Evolutionary conservation across 2,329 filamentous ascomycete species (phyloP).

Genomic region (Amylocarpus encephaloides): DNA sequence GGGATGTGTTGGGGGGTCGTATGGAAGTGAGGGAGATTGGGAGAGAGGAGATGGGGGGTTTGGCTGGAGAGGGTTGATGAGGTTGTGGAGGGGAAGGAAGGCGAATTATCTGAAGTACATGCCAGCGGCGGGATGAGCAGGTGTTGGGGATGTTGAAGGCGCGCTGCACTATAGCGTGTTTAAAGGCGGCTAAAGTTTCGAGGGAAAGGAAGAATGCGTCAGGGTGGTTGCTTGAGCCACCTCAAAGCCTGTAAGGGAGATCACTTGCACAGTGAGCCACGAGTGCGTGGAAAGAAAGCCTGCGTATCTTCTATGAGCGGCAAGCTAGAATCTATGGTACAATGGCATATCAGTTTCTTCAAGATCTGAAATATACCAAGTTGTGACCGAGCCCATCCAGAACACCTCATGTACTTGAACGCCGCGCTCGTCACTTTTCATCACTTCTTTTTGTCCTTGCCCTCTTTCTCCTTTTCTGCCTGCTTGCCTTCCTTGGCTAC

Average conservation of each 20-base stretch:
- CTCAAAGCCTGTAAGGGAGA: too few species aligned
- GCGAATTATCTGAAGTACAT: background rate
- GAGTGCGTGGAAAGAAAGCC: constrained; percentile 8
- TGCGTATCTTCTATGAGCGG: constrained; percentile 22
- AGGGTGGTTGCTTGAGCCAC: too few species aligned
- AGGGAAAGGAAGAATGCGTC: too few species aligned
- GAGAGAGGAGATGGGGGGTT: constrained; percentile 66
- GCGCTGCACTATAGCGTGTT: too few species aligned
- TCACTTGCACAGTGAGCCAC: too few species aligned
- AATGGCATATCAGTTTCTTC: constrained; percentile 23
- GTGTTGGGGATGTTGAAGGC: too few species aligned
- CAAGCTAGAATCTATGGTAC: constrained; percentile 32
- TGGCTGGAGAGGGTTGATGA: constrained; percentile 35
- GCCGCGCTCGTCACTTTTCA: constrained; percentile 16
- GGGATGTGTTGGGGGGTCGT: constrained; percentile 46
- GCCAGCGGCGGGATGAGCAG: too few species aligned
- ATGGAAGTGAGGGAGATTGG: constrained; percentile 49
- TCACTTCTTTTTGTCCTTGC: constrained; percentile 44
- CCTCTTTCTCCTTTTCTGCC: constrained; percentile 47
- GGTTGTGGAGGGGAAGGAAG: background rate
- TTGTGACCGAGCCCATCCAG: constrained; percentile 21
- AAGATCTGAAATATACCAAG: constrained; percentile 23
- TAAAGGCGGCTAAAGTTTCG: too few species aligned
- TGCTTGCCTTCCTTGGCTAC: constrained; percentile 36
- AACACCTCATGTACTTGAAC: constrained; percentile 17